Conservation (phyloP, 2,329 filamentous ascomycete species). For the Colletotrichum cordylinicola region DNA sequence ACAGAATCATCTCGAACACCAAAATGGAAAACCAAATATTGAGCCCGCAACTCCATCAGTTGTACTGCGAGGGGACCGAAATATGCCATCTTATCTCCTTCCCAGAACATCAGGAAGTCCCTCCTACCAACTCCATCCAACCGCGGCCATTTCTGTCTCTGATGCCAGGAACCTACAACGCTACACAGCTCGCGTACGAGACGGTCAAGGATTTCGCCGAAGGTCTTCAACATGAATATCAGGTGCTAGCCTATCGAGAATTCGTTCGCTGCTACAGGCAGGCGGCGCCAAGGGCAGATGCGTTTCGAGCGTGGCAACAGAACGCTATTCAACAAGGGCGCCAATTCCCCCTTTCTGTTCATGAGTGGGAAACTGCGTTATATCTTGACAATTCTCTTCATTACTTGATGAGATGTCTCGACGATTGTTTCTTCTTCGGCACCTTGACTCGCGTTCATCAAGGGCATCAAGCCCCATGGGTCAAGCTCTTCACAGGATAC, state of each 20-base stretch:
- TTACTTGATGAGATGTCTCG: not conserved
- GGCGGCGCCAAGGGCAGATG: not conserved
- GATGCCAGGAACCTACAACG: not conserved
- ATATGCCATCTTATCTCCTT: not conserved
- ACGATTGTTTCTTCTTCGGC: constrained; percentile 13
- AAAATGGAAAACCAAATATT: not conserved
- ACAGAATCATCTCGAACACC: not conserved
- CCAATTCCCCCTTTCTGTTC: not conserved
- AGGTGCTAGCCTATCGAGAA: too few species aligned
- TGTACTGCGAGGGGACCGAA: not conserved
- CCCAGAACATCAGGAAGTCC: not conserved
- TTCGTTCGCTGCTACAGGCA: too few species aligned
- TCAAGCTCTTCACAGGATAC: not conserved
- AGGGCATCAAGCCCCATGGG: not conserved
- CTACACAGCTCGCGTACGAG: not conserved
- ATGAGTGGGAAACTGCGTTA: not conserved
- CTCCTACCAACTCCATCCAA: not conserved
- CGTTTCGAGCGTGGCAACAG: not conserved
- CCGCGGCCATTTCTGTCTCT: not conserved
- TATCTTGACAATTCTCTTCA: not conserved
- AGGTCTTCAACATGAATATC: not conserved
- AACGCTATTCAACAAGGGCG: not conserved
- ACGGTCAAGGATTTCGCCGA: not conserved
- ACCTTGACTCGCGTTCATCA: not conserved
- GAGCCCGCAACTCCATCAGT: not conserved